Evolutionary conservation across 768 basidiomycete species (phyloP).

Genomic region (Scleroderma citrinum): DNA sequence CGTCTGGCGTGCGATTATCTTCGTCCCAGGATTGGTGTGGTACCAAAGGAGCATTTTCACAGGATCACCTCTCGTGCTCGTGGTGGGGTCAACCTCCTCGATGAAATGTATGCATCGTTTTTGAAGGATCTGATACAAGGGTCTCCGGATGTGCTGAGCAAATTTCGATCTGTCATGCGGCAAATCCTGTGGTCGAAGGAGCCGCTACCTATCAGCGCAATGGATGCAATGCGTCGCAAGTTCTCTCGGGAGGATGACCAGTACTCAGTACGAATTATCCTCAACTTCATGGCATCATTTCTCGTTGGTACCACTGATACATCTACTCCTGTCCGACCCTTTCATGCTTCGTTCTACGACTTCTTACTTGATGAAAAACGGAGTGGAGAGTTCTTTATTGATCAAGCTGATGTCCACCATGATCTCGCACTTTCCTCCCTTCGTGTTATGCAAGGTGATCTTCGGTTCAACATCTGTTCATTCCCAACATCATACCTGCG

Average conservation of each 20-base stretch:
- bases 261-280: neutral
- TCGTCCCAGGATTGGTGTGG: neutral
- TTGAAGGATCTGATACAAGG: neutral
- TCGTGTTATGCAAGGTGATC: slow-evolving; percentile 20
- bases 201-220: neutral
- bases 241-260: neutral
- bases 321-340: slow-evolving; percentile 7
- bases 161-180: neutral
- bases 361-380: slow-evolving; percentile 14
- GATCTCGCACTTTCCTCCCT: slow-evolving; percentile 20
- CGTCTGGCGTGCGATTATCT: slow-evolving; percentile 12
- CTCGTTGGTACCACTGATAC: slow-evolving; percentile 4
- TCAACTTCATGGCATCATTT: slow-evolving; percentile 3
- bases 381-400: slow-evolving; percentile 10
- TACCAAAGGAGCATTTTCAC: neutral
- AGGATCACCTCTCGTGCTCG: neutral
- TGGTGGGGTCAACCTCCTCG: neutral
- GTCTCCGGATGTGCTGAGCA: neutral
- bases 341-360: slow-evolving; percentile 26
- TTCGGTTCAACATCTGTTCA: slow-evolving; percentile 32
- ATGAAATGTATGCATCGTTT: neutral
- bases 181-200: neutral
- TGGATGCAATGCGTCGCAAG: neutral
- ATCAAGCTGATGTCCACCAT: slow-evolving; percentile 6
- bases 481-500: slow-evolving; percentile 24